phyloP scores from a whole-genome alignment of 208 protist genomes.

The Wallacemonas sp. region DNA sequence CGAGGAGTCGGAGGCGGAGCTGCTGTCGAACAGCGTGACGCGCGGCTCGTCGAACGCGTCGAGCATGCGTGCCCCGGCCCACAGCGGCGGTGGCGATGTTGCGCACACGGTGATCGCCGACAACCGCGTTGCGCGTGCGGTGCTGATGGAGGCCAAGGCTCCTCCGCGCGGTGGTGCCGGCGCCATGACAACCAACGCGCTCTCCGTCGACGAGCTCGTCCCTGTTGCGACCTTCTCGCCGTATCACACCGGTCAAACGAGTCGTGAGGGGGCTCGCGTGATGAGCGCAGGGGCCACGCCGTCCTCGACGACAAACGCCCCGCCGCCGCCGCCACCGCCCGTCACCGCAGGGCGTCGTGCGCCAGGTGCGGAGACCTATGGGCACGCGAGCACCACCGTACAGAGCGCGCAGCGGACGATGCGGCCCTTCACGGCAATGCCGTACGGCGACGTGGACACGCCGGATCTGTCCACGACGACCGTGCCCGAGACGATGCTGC shows the following conservation, averaged over 20 bases:
- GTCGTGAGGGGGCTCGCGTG: too few species aligned
- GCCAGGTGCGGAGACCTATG: too few species aligned
- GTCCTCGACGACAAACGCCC: background rate
- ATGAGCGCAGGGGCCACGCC: too few species aligned
- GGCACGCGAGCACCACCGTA: background rate
- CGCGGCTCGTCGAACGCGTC: background rate
- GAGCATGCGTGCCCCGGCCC: background rate
- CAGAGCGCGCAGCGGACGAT: background rate
- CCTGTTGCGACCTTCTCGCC: background rate
- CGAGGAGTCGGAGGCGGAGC: constrained; percentile 6
- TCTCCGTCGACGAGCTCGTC: background rate
- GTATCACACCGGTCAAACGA: background rate
- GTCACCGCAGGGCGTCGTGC: background rate
- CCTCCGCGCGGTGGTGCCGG: too few species aligned
- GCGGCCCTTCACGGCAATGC: constrained; percentile 1
- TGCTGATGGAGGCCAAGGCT: background rate
- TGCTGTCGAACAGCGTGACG: background rate
- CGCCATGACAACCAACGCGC: background rate
- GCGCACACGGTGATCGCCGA: constrained; percentile 1
- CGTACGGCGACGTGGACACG: background rate
- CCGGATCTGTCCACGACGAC: background rate
- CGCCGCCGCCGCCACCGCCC: too few species aligned
- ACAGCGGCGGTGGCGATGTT: background rate
- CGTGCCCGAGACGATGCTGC: background rate
- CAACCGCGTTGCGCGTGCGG: background rate